Percentiles rank a stretch among this genome's conserved stretches.
Evolutionary conservation across 768 basidiomycete genomes (phyloP).

Genomic region (Cystobasidium ongulense): DNA sequence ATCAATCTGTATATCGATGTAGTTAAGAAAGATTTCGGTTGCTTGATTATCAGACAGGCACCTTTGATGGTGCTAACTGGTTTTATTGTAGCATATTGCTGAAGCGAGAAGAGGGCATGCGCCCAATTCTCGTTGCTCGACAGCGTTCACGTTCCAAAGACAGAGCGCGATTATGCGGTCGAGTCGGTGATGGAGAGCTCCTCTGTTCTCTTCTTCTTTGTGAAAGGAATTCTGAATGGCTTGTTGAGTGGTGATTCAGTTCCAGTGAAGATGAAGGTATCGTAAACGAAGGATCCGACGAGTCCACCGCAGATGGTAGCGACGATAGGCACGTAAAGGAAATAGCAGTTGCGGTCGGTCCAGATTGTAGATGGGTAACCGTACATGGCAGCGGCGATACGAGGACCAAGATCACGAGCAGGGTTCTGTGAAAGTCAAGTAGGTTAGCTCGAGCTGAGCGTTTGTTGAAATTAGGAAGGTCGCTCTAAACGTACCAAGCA

Average conservation of each 20-base stretch:
- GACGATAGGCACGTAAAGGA: constrained; percentile 41
- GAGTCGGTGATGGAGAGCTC: background rate
- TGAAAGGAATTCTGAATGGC: background rate
- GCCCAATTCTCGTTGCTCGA: no score
- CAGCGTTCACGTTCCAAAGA: no score
- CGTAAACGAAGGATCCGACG: constrained; percentile 48
- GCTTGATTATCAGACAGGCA: no score
- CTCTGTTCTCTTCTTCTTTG: background rate
- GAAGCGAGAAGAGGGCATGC: no score
- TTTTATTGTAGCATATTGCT: no score
- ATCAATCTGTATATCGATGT: no score
- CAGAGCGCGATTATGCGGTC: no score
- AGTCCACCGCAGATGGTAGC: constrained; percentile 51
- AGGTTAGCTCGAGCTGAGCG: background rate
- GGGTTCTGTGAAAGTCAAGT: background rate
- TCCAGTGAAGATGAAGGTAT: constrained; percentile 8
- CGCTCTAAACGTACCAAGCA: constrained; percentile 15
- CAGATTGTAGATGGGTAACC: constrained; percentile 49
- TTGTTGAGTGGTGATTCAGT: constrained; percentile 37
- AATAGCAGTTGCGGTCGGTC: constrained; percentile 55
- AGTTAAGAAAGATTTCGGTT: no score
- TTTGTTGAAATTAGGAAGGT: background rate
- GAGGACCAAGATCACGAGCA: constrained; percentile 58
- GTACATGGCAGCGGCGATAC: constrained; percentile 61
- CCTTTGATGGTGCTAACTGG: no score